These are phyloP conservation scores for Tricholoma bakamatsutake DNA, from an alignment of 768 basidiomycete genomes.

Conservation along the genomic window DNA sequence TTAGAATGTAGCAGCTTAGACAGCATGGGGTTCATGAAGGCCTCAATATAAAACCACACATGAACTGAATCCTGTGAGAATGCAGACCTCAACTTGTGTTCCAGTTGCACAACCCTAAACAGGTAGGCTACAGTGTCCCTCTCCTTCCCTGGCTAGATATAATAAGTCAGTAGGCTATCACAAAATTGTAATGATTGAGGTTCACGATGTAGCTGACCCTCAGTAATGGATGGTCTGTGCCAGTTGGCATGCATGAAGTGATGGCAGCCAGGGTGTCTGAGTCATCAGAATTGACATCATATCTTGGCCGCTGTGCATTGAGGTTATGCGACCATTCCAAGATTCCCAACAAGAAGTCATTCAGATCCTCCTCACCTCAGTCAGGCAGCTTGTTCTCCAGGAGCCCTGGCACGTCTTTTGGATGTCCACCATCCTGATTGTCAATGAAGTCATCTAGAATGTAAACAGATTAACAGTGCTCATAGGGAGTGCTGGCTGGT, in stretches of 20 bases:
- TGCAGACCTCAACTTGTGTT: neutral
- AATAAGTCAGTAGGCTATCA: neutral
- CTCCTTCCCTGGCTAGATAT: neutral
- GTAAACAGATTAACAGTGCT: neutral
- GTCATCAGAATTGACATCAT: neutral
- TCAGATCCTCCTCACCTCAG: neutral
- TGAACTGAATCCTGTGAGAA: neutral
- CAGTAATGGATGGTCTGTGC: neutral
- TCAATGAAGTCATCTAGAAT: slow-evolving; percentile 4
- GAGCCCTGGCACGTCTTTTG: neutral
- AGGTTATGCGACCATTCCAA: neutral
- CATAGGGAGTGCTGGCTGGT: neutral
- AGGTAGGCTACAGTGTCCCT: neutral
- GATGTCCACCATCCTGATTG: neutral
- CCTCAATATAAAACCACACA: slow-evolving; percentile 1
- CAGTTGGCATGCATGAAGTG: neutral
- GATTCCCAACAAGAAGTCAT: neutral
- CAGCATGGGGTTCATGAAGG: neutral
- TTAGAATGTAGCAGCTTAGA: neutral
- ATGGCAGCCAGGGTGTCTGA: neutral
- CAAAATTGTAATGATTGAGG: neutral
- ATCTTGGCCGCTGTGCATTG: no score
- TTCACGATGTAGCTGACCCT: neutral
- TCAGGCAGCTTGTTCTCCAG: neutral
- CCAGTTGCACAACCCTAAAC: neutral